Conservation (phyloP, 2,329 filamentous ascomycete genomes). For the Sclerotinia sclerotiorum region DNA sequence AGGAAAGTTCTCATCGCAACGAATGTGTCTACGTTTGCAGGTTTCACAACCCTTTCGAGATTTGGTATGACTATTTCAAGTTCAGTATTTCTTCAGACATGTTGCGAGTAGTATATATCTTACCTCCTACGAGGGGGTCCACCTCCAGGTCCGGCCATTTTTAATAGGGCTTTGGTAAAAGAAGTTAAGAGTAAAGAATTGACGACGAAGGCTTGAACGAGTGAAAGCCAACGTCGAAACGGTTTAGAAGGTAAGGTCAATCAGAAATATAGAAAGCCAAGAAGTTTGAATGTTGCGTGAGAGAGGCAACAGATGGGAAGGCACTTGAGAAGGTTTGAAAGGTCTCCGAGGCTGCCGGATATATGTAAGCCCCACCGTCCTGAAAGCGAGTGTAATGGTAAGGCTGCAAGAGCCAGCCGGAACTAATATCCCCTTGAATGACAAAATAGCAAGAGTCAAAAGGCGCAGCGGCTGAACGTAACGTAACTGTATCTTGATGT, state of each 20-base stretch:
- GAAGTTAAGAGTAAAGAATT: constrained; percentile 29
- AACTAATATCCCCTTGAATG: constrained; percentile 22
- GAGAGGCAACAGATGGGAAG: constrained; percentile 27
- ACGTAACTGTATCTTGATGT: constrained; percentile 35
- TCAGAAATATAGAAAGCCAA: constrained; percentile 23
- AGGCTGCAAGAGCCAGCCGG: constrained; percentile 34
- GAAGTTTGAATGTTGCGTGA: constrained; percentile 13
- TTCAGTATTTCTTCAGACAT: constrained; percentile 28
- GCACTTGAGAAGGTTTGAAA: constrained; percentile 27
- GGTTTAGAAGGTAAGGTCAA: constrained; percentile 28
- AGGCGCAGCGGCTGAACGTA: constrained; percentile 36
- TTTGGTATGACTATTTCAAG: constrained; percentile 80
- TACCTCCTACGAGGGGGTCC: constrained; percentile 78
- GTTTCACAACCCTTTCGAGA: constrained; percentile 97
- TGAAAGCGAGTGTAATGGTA: constrained; percentile 36
- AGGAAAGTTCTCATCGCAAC: constrained; percentile 95
- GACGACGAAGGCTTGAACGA: constrained; percentile 43
- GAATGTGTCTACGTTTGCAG: constrained; percentile 95
- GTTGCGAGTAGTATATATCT: constrained; percentile 34
- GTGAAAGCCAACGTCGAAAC: constrained; percentile 40
- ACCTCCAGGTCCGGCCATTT: constrained; percentile 92
- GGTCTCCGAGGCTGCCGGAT: constrained; percentile 34
- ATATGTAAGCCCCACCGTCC: constrained; percentile 33
- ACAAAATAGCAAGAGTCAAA: constrained; percentile 29
- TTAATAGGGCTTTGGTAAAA: constrained; percentile 33